Base-by-base conservation (phyloP, 495 filamentous ascomycete genomes). In the Tuber brumale region DNA sequence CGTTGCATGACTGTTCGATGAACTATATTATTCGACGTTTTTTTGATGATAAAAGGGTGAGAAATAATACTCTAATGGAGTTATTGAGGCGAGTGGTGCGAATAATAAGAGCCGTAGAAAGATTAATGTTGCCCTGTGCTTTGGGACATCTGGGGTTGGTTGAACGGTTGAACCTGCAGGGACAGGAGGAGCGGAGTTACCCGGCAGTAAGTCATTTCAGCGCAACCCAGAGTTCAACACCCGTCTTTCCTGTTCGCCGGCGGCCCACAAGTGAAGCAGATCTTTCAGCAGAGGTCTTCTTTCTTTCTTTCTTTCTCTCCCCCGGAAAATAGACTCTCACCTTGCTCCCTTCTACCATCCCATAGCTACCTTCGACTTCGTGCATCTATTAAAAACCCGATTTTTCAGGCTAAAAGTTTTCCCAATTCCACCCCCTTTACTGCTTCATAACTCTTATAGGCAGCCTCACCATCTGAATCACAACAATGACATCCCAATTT, bases 401-500 rank as follows among this genome's bases (percentile, higher is more conserved):
- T 66, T 35, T 35, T 7, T 27, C 5, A 19, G 3, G 57, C 27
- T 27, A 66, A 66, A 66, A 19, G 27, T 19, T 35, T 66, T 27
- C 14, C 57, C 16, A 66, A 31, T 51, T 66, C 46, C 39, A 14
- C 35, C n/a, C 31, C 42, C 42, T 61, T 70, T 31, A 39, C 39
- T 21, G 70, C 35, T 46, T 45, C 18, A 23, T n/a, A 35, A 69
- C 42, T 31, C 44, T 21, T 31, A 37, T 18, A 21, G 48, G 18
- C 57, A 45, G 41, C 41, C 45, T 5, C 41, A 19, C 76, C 73
- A 37, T 76, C 37, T 57, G 27, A 44, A 69, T n/a, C 71, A 18
- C 69, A 69, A 39, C 70, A 35, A 92, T 92, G 90, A 87, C 89
- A 21, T 84, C 87, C 76, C 87, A 91, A 79, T 95, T 95, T 83